Evolutionary conservation across 768 basidiomycete genomes (phyloP), one percentile per base, ranked within the genome.

Genomic region (Phylloporus sp.): DNA sequence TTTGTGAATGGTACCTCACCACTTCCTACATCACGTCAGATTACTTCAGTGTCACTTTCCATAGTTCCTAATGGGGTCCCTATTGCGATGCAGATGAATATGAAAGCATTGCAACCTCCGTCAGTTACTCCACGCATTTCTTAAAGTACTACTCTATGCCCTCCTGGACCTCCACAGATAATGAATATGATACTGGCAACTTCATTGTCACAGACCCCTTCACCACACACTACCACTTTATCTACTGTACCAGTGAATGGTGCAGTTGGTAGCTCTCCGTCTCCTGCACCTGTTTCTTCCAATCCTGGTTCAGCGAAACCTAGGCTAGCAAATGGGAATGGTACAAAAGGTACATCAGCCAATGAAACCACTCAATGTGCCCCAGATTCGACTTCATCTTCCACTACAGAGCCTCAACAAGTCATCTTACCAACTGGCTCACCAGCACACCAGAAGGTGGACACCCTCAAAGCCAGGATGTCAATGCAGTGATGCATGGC

Each of bases 101-200:
- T 82, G 61, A 84, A 84, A 72, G 79, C 80, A 62, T 76, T 86
- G 71, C 80, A 71, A 5, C 68, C 80, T 1, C 78, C 84, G 15
- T 67, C 70, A 18, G 65, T 70, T 0, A 67, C 79, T 2, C 78
- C 82, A 2, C 84, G 82, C 36, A 76, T 83, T 76, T 50, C 78
- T 73, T 24, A 80, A 79, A 66, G 80, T 76, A 23, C 59, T 15
- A 49, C 56, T 20, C 23, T 64, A 36, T 62, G 62, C 5, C 55
- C 64, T 23, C 78, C 80, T 0, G 59, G 59, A 18, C 59, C 65
- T 13, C 62, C 59, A 5, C 76, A 79, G 12, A 62, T 72, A 15
- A 56, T 65, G 55, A 59, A 70, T 28, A 70, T 65, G 57, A 69
- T 66, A 53, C 68, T 62, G 28, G 50, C 57, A n/a, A 58, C 57